phyloP scores from a whole-genome alignment of 2,329 filamentous ascomycete species.

The Paracoccidioides brasiliensis region DNA sequence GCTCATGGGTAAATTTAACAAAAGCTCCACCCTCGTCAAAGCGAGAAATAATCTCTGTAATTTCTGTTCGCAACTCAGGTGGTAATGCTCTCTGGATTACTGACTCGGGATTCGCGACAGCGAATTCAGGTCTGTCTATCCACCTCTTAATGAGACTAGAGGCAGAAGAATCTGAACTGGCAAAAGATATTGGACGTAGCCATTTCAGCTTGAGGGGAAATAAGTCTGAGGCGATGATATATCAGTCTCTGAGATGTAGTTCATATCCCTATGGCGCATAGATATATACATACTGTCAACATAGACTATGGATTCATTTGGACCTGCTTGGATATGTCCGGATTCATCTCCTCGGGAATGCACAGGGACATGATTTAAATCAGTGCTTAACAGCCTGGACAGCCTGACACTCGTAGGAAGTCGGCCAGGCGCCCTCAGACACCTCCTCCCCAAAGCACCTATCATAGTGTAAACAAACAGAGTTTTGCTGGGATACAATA shows the following conservation, averaged over 20 bases:
- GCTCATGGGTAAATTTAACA: constrained; percentile 61
- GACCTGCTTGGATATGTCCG: constrained; percentile 65
- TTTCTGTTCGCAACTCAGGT: constrained; percentile 47
- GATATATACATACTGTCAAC: constrained; percentile 57
- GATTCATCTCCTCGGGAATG: constrained; percentile 49
- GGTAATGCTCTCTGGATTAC: constrained; percentile 52
- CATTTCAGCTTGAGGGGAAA: constrained; percentile 67
- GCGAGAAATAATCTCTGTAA: constrained; percentile 70
- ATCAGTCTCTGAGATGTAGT: neutral
- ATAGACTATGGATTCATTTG: constrained; percentile 75
- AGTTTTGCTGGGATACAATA: neutral
- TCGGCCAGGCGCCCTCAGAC: neutral
- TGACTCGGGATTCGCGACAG: constrained; percentile 42
- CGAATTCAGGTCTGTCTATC: constrained; percentile 39
- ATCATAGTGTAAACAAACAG: constrained; percentile 3
- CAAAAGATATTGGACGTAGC: constrained; percentile 41
- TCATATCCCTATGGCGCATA: neutral
- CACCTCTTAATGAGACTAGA: constrained; percentile 36
- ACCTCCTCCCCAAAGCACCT: constrained; percentile 3
- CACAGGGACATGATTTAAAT: constrained; percentile 5
- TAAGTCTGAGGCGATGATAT: constrained; percentile 45
- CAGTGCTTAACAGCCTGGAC: neutral
- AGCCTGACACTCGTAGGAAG: neutral
- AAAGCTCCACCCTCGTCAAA: constrained; percentile 89
- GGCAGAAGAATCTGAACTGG: constrained; percentile 32